phyloP scores from a whole-genome alignment of 1,284 basidiomycete genomes.

The Athelia psychrophila region DNA sequence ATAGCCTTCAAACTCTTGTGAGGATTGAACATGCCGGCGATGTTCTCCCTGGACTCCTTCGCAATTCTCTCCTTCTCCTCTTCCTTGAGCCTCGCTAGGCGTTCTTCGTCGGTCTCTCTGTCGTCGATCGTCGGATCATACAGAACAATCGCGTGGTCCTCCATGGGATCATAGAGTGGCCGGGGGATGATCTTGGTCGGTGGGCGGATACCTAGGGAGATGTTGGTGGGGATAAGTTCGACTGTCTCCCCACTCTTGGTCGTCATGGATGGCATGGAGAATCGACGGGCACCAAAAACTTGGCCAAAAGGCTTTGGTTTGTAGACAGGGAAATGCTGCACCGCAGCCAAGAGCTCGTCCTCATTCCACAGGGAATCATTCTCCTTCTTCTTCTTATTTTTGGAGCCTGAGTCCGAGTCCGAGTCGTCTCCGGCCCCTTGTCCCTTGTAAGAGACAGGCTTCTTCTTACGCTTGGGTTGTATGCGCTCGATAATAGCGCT shows the following conservation, averaged over 20 bases:
- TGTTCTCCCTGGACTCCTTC: conserved; percentile 67
- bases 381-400: conserved; percentile 54
- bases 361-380: conserved; percentile 57
- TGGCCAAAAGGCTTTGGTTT: conserved; percentile 78
- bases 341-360: conserved; percentile 54
- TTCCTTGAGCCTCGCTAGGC: conserved; percentile 64
- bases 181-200: conserved; percentile 84
- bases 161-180: conserved; percentile 95
- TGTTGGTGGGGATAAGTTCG: conserved; percentile 61
- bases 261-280: conserved; percentile 87
- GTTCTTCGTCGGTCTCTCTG: conserved; percentile 83
- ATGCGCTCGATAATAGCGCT: conserved; percentile 45
- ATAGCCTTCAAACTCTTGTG: conserved; percentile 90
- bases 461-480: conserved; percentile 77
- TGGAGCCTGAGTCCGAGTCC: conserved; percentile 47
- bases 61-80: conserved; percentile 63
- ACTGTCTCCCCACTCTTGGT: conserved; percentile 77
- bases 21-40: conserved; percentile 74
- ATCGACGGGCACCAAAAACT: conserved; percentile 54
- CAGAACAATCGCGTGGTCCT: conserved; percentile 95
- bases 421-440: conserved; percentile 46
- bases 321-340: conserved; percentile 81
- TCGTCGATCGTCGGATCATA: conserved; percentile 97
- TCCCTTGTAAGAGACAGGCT: conserved; percentile 79
- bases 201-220: conserved; percentile 85